These are phyloP conservation scores for Coniochaeta sp. DNA, from an alignment of 2,329 filamentous ascomycete genomes.

Conservation along the genomic window DNA sequence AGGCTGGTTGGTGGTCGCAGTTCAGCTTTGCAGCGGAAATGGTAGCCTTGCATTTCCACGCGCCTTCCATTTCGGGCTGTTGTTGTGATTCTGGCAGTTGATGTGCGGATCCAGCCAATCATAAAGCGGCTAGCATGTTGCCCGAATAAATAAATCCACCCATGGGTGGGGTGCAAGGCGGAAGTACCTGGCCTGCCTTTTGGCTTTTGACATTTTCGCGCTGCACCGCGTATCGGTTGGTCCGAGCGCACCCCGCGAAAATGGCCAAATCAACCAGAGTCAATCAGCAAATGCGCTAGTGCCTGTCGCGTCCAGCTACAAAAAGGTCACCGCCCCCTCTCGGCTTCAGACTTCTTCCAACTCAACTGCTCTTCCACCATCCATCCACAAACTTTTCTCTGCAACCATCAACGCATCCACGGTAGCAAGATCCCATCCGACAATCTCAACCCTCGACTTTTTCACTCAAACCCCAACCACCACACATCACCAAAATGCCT, in stretches of 20 bases:
- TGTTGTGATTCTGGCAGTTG: slow-evolving; percentile 1
- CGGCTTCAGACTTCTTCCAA: slow-evolving; percentile 30
- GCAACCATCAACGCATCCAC: slow-evolving; percentile 8
- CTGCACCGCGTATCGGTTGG: slow-evolving; percentile 16
- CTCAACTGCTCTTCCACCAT: slow-evolving; percentile 1
- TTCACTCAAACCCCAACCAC: slow-evolving; percentile 9
- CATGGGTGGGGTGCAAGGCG: neutral
- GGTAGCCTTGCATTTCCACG: neutral
- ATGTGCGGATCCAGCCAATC: neutral
- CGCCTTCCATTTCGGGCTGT: neutral
- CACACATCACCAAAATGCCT: slow-evolving; percentile 65
- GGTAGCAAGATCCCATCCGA: slow-evolving; percentile 8
- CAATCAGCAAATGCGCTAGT: slow-evolving; percentile 53
- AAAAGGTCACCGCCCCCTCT: slow-evolving; percentile 49
- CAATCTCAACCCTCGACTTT: slow-evolving; percentile 13
- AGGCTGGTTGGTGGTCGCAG: neutral
- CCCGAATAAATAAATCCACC: slow-evolving; percentile 1
- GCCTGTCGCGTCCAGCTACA: slow-evolving; percentile 52
- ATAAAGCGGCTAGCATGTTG: neutral
- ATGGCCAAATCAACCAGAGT: slow-evolving; percentile 21
- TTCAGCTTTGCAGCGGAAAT: neutral
- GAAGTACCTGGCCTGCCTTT: slow-evolving; percentile 8
- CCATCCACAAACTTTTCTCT: slow-evolving; percentile 37
- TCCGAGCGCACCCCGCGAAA: slow-evolving; percentile 3
- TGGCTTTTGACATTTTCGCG: slow-evolving; percentile 21